These are phyloP conservation scores for Saccharomycopsis schoenii DNA, from an alignment of 805 yeast species.

Conservation along the genomic window DNA sequence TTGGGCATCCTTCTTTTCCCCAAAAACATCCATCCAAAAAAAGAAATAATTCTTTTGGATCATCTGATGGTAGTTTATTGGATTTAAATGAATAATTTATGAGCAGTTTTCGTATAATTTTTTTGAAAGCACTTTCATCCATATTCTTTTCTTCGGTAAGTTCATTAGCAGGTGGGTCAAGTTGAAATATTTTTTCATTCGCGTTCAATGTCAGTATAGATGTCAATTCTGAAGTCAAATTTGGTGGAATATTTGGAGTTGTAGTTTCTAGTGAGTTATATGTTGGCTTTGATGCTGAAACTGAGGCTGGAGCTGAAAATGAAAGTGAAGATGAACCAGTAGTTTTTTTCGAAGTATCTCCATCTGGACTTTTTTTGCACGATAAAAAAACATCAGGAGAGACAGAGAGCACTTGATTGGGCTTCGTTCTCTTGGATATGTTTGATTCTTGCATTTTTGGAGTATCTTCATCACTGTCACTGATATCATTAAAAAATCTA, in stretches of 20 bases:
- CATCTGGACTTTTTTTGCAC: neutral
- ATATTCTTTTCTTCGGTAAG: neutral
- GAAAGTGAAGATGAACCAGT: neutral
- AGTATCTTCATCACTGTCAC: neutral
- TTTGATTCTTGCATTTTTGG: neutral
- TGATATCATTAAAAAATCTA: neutral
- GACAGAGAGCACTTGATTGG: neutral
- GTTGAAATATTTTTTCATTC: neutral
- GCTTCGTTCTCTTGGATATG: neutral
- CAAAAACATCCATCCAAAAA: neutral
- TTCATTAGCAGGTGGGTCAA: neutral
- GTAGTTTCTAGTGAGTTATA: neutral
- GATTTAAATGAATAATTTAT: neutral
- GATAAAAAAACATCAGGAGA: neutral
- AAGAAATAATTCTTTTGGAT: neutral
- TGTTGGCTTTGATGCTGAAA: neutral
- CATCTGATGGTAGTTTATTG: neutral
- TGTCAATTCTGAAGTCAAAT: no score
- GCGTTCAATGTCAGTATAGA: neutral
- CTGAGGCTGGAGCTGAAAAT: neutral
- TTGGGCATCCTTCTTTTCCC: neutral
- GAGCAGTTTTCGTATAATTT: neutral
- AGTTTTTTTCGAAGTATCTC: neutral
- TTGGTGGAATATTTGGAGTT: neutral
- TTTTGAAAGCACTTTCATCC: neutral